A percentile compares a stretch with the other conserved stretches of the same genome.
These are phyloP conservation scores for Phaffia tasmanica DNA, from an alignment of 768 basidiomycete species.

Conservation along the genomic window DNA sequence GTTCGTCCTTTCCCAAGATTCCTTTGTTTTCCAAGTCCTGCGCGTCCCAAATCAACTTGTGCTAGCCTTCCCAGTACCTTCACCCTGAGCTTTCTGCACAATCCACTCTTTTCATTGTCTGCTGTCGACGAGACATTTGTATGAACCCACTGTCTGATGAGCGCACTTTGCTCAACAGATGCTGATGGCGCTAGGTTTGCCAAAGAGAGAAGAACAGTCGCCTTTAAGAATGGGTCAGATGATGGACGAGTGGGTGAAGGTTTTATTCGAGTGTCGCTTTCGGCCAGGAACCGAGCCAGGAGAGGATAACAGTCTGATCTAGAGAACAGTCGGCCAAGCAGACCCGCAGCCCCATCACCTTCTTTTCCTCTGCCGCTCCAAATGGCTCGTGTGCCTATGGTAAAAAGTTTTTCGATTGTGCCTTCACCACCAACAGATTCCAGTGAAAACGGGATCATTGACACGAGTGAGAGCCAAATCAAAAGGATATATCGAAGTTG, in stretches of 20 bases:
- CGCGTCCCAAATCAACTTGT: not conserved
- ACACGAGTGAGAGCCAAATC: conserved; percentile 87
- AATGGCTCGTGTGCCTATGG: conserved; percentile 1
- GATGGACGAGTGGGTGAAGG: not conserved
- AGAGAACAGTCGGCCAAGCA: conserved; percentile 71
- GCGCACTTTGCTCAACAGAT: conserved; percentile 1
- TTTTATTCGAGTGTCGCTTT: not conserved
- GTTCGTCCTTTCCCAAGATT: not conserved
- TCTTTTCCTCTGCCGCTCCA: conserved; percentile 52
- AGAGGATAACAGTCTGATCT: conserved; percentile 20
- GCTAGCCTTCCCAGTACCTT: conserved; percentile 18
- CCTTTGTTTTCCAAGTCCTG: not conserved
- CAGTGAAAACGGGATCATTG: conserved; percentile 86
- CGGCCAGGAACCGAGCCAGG: conserved; percentile 10
- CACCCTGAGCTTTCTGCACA: conserved; percentile 21
- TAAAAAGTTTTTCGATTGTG: conserved; percentile 8
- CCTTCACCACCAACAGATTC: conserved; percentile 15
- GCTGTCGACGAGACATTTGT: not conserved
- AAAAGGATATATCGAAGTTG: conserved; percentile 68
- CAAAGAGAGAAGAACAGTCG: conserved; percentile 9
- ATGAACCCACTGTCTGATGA: conserved; percentile 13
- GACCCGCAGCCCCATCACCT: conserved; percentile 64
- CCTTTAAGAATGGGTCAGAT: conserved; percentile 9
- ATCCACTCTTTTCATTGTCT: conserved; percentile 9
- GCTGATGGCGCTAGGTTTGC: conserved; percentile 9